Percentiles rank a stretch among this genome's conserved stretches.
Conservation (phyloP, 1,284 basidiomycete species). For the Ceratobasidium sp. region DNA sequence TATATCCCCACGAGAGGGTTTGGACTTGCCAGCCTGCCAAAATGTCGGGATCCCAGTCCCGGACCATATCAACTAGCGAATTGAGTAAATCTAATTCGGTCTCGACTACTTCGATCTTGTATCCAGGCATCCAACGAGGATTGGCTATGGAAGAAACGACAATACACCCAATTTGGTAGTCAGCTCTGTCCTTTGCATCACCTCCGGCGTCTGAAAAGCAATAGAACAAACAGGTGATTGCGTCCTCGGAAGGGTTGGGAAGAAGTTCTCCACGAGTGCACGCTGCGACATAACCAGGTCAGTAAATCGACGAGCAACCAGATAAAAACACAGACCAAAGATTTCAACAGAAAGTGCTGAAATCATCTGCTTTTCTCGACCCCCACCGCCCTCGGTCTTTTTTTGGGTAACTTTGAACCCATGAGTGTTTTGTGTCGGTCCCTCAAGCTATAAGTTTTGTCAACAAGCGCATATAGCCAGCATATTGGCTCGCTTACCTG, state of each 20-base stretch:
- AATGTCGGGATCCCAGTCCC: conserved; percentile 88
- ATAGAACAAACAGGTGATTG: conserved; percentile 76
- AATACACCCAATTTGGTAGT: conserved; percentile 66
- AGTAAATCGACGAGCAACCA: neutral
- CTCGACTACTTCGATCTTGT: conserved; percentile 59
- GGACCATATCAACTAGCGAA: conserved; percentile 74
- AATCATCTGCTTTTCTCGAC: conserved; percentile 78
- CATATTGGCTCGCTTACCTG: conserved; percentile 22
- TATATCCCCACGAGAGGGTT: conserved; percentile 88
- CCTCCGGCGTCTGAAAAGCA: conserved; percentile 66
- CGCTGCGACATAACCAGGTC: conserved; percentile 53
- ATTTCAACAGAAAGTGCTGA: conserved; percentile 83
- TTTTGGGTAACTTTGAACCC: conserved; percentile 68
- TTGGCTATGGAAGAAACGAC: conserved; percentile 55
- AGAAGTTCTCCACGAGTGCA: conserved; percentile 67
- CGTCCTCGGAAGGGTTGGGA: conserved; percentile 76
- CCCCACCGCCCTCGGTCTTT: conserved; percentile 52
- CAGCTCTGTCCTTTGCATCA: conserved; percentile 52
- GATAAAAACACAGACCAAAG: conserved; percentile 64
- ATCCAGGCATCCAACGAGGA: conserved; percentile 36
- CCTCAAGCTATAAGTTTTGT: conserved; percentile 65
- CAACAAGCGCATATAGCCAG: conserved; percentile 17
- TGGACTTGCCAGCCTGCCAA: conserved; percentile 94
- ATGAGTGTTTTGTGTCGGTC: conserved; percentile 67
- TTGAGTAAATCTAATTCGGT: conserved; percentile 88